Conservation (phyloP, 352 stramenopile genomes). For the Phytophthora tubulina region DNA sequence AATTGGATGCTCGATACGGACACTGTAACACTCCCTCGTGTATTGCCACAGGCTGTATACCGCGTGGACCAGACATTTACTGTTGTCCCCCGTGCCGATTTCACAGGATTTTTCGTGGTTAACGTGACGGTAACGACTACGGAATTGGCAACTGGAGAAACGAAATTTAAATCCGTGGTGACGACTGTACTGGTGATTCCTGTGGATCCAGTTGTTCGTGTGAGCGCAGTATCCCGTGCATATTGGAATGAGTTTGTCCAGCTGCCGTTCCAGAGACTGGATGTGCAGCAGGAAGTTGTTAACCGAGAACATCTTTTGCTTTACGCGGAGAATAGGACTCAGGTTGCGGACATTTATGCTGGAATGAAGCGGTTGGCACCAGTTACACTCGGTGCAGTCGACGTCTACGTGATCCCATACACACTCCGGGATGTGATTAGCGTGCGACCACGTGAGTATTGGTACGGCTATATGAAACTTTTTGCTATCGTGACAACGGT, state of each 20-base stretch:
- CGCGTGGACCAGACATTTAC: slow-evolving; percentile 30
- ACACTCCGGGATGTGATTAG: slow-evolving; percentile 33
- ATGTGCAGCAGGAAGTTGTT: slow-evolving; percentile 43
- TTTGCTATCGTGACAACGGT: slow-evolving; percentile 59
- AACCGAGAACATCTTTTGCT: slow-evolving; percentile 53
- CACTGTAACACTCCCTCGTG: slow-evolving; percentile 16
- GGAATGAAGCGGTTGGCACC: slow-evolving; percentile 33
- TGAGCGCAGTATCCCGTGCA: slow-evolving; percentile 24
- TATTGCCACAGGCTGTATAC: slow-evolving; percentile 23
- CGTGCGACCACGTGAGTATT: slow-evolving; percentile 40
- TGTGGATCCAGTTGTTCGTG: slow-evolving; percentile 37
- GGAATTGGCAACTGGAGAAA: slow-evolving; percentile 48
- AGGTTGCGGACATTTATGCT: slow-evolving; percentile 53
- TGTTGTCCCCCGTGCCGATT: slow-evolving; percentile 48
- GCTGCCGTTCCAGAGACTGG: slow-evolving; percentile 51
- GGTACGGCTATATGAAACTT: slow-evolving; percentile 48
- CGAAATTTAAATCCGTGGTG: slow-evolving; percentile 16
- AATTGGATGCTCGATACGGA: slow-evolving; percentile 23
- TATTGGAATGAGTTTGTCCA: slow-evolving; percentile 49
- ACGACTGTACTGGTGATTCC: slow-evolving; percentile 44
- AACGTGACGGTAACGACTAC: slow-evolving; percentile 47
- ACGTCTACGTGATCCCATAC: slow-evolving; percentile 55
- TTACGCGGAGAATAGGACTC: slow-evolving; percentile 45
- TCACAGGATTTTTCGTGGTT: slow-evolving; percentile 54
- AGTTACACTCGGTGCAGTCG: slow-evolving; percentile 31